Conservation (phyloP, 345 rosid species). For the Populus nigra region DNA sequence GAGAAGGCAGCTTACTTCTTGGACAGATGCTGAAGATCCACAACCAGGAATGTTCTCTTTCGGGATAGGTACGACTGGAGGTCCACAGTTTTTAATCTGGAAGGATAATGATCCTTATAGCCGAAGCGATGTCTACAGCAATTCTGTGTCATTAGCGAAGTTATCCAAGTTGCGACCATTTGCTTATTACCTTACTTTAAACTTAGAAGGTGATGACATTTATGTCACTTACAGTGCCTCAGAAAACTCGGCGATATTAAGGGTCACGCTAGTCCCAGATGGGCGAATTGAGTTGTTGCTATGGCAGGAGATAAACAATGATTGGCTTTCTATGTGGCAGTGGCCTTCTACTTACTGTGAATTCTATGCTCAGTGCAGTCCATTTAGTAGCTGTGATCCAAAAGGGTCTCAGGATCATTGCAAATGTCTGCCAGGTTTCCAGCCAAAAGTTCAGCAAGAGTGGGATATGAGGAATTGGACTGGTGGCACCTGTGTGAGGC, state of each 20-base stretch:
- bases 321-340: neutral
- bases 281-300: neutral
- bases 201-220: neutral
- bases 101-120: neutral
- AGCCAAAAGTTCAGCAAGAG: constrained; percentile 1
- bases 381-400: neutral
- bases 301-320: neutral
- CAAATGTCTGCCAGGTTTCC: constrained; percentile 14
- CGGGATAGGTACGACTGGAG: neutral
- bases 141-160: neutral
- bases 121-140: neutral
- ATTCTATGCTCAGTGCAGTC: constrained; percentile 1
- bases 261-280: neutral
- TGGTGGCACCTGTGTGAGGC: constrained; percentile 13
- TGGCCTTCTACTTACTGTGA: neutral
- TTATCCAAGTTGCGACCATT: neutral
- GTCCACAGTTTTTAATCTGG: neutral
- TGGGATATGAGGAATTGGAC: constrained; percentile 6
- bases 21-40: neutral
- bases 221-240: neutral
- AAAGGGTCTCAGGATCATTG: neutral
- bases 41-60: neutral
- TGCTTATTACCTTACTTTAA: neutral
- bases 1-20: neutral
- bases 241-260: neutral